phyloP scores from a whole-genome alignment of 805 yeast species.

The Starmerella apis region DNA sequence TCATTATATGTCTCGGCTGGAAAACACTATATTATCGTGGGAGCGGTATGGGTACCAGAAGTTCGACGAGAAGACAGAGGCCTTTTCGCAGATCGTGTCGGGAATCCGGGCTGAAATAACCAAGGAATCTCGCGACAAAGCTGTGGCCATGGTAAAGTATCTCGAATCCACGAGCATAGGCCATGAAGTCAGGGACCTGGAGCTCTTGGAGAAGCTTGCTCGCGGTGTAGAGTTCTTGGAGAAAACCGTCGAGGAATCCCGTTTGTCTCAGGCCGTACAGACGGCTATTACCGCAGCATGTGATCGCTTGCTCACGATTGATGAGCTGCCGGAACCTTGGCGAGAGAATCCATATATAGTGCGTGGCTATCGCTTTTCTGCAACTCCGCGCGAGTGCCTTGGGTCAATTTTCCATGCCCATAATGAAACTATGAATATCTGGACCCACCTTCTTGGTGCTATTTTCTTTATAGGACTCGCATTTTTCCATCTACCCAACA shows the following conservation, averaged over 20 bases:
- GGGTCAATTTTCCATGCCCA: conserved; percentile 54
- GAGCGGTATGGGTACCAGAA: conserved; percentile 29
- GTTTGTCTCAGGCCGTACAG: conserved; percentile 24
- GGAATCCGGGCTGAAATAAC: conserved; percentile 29
- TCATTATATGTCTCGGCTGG: conserved; percentile 8
- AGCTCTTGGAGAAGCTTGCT: conserved; percentile 24
- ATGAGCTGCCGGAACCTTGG: conserved; percentile 87
- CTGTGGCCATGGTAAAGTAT: conserved; percentile 29
- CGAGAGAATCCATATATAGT: conserved; percentile 80
- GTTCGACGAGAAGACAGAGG: conserved; percentile 29
- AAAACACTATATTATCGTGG: conserved; percentile 25
- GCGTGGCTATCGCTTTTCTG: conserved; percentile 74
- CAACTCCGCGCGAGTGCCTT: conserved; percentile 49
- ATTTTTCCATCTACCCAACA: conserved; percentile 51
- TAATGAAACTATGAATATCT: conserved; percentile 84
- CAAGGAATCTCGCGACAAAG: conserved; percentile 29
- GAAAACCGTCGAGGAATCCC: conserved; percentile 29
- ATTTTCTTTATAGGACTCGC: conserved; percentile 47
- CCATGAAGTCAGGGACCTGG: conserved; percentile 22
- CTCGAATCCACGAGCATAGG: conserved; percentile 27
- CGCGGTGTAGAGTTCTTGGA: conserved; percentile 32
- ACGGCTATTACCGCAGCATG: conserved; percentile 26
- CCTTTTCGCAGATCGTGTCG: conserved; percentile 26
- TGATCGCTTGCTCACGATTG: conserved; percentile 54
- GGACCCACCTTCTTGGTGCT: conserved; percentile 81